Evolutionary conservation across 768 basidiomycete genomes (phyloP), one percentile per base, ranked within the genome.

Genomic region (Stropharia rugosoannulata): DNA sequence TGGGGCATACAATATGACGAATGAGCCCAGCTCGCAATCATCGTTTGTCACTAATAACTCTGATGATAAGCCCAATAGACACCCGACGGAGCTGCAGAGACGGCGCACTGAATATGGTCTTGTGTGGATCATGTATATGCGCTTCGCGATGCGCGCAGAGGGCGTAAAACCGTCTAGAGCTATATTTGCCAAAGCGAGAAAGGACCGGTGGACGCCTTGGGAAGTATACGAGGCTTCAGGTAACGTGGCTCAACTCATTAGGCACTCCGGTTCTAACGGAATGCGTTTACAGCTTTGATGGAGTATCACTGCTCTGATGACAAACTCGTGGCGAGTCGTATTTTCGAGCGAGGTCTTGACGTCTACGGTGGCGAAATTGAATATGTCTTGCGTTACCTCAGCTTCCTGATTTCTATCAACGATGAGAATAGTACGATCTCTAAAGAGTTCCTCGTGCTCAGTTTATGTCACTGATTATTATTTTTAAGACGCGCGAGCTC

Each of bases 321-420:
- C 58, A 82, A 78, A 55, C 73, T 82, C 3, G 87, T 98, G 25
- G 90, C 95, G 0, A 89, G 86, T 43, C 82, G 94, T 43, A 95
- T 99, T 57, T 98, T 96, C 67, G 95, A 98, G 70, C 89, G 90
- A 61, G 97, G 95, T 25, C 72, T 97, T 66, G 93, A 95, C 65
- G 72, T 77, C 12, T 97, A 91, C 67, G 83, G 83, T 2, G 85
- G 89, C 18, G 89, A 96, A 58, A 81, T 87, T 39, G 90, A 94
- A 48, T 98, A 85, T 62, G 91, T 96, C 8, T 74, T 93, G 57
- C 83, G 89, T 51, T 97, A 97, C 72, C 85, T 99, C 25, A 86
- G 88, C 6, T 99, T 96, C 80, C 75, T 98, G 63, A 89, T 98
- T 62, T 90, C 88, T 25, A 83, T 97, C 74, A 98, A 98, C 64